These are phyloP conservation scores for Diplocarpon rosae DNA, from an alignment of 2,329 filamentous ascomycete genomes.

Conservation along the genomic window DNA sequence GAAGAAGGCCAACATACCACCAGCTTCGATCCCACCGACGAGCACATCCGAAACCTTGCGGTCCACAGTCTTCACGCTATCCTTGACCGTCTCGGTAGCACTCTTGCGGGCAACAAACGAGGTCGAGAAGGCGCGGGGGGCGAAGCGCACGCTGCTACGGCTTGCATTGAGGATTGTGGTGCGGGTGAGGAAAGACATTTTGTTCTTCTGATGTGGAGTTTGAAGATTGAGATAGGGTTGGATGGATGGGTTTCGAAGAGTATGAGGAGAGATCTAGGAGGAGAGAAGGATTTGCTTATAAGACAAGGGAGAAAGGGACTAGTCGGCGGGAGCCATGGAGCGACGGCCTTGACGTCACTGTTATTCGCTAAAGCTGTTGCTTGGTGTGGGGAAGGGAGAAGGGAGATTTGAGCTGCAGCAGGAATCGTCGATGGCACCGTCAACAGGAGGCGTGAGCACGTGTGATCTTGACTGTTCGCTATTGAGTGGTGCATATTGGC, in stretches of 20 bases:
- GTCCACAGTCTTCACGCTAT: slow-evolving; percentile 48
- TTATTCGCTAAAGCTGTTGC: not conserved
- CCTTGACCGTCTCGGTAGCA: slow-evolving; percentile 44
- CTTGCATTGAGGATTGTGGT: slow-evolving; percentile 26
- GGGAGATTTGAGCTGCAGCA: not conserved
- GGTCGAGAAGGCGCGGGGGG: slow-evolving; percentile 40
- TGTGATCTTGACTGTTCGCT: no score
- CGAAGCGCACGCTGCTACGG: slow-evolving; percentile 29
- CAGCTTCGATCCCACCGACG: slow-evolving; percentile 48
- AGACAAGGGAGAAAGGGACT: not conserved
- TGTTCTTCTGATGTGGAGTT: slow-evolving; percentile 1
- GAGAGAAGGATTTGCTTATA: not conserved
- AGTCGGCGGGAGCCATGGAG: no score
- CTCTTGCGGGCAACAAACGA: slow-evolving; percentile 36
- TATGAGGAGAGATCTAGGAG: not conserved
- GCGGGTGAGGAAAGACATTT: slow-evolving; percentile 45
- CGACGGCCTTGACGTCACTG: no score
- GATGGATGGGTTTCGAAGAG: not conserved
- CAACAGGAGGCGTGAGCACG: no score
- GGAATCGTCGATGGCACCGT: not conserved
- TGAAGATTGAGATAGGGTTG: not conserved
- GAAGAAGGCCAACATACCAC: slow-evolving; percentile 34
- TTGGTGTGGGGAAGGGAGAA: not conserved
- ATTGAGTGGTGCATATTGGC: no score
- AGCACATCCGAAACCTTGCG: slow-evolving; percentile 49